A percentile compares a stretch with the other conserved stretches of the same genome.
Evolutionary conservation across 805 yeast species (phyloP).

Genomic region (Ogataea nitratoaversa): DNA sequence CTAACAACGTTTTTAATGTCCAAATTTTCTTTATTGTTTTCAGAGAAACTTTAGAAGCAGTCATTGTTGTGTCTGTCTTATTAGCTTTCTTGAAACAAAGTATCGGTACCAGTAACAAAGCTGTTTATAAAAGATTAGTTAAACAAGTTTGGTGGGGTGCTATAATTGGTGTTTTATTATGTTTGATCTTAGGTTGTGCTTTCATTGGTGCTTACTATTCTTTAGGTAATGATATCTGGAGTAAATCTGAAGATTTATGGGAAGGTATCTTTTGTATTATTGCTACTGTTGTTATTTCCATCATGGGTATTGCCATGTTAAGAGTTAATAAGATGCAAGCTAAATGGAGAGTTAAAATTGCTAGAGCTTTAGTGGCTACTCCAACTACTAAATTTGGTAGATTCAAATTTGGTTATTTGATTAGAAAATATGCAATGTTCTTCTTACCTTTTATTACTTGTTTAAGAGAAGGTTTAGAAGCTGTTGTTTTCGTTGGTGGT

Average conservation of each 20-base stretch:
- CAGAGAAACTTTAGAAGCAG: constrained; percentile 92
- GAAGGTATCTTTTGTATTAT: constrained; percentile 92
- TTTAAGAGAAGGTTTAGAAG: constrained; percentile 95
- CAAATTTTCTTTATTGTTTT: constrained; percentile 85
- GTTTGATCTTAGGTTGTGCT: constrained; percentile 85
- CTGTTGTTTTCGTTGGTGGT: constrained; percentile 94
- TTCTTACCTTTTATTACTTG: constrained; percentile 86
- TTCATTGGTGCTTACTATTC: constrained; percentile 92
- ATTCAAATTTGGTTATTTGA: constrained; percentile 49
- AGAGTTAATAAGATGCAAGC: constrained; percentile 94
- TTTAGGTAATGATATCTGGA: constrained; percentile 78
- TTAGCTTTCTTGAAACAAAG: constrained; percentile 90
- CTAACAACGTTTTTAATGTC: constrained; percentile 52
- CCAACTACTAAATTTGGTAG: constrained; percentile 48
- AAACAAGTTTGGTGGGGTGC: constrained; percentile 89
- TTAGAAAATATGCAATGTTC: constrained; percentile 82
- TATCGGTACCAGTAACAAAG: constrained; percentile 44
- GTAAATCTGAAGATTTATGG: constrained; percentile 88
- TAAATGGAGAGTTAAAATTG: constrained; percentile 95
- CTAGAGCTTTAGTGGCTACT: constrained; percentile 65
- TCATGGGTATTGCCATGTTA: constrained; percentile 96
- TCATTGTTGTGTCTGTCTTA: constrained; percentile 84
- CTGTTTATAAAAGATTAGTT: constrained; percentile 58
- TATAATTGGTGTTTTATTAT: constrained; percentile 62
- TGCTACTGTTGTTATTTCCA: constrained; percentile 82